Conservation (phyloP, 225 moss, liverwort and hornwort genomes). For the Neckera pumila region DNA sequence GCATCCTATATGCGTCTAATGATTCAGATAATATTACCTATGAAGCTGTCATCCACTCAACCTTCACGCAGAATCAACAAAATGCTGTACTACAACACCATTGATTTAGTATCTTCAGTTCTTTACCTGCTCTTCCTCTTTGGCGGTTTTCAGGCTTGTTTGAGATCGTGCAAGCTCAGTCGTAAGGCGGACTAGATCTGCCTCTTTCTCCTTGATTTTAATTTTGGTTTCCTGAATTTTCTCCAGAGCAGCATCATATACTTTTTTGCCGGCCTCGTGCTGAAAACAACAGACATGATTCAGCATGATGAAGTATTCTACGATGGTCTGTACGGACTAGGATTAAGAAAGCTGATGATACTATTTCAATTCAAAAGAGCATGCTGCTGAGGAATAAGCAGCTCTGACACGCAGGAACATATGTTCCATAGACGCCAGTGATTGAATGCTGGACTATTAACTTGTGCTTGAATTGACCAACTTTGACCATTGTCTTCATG, state of each 20-base stretch:
- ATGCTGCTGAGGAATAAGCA: not conserved
- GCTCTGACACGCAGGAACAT: not conserved
- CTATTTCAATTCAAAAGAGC: not conserved
- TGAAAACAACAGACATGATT: constrained; percentile 10
- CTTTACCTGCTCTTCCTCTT: constrained; percentile 71
- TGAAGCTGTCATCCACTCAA: not conserved
- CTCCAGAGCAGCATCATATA: constrained; percentile 58
- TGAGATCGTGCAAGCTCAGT: constrained; percentile 37
- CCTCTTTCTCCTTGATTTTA: constrained; percentile 52
- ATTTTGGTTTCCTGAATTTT: constrained; percentile 51
- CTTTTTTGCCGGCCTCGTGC: constrained; percentile 55
- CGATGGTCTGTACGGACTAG: not conserved
- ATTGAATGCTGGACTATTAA: not conserved
- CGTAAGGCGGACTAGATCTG: constrained; percentile 40
- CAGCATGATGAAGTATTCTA: not conserved
- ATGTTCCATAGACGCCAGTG: not conserved
- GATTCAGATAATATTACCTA: not conserved
- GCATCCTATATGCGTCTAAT: not conserved
- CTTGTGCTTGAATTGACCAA: not conserved
- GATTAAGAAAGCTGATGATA: not conserved
- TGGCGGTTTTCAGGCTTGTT: constrained; percentile 37
- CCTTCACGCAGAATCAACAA: not conserved
- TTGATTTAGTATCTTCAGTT: not conserved
- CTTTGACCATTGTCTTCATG: not conserved
- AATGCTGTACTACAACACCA: not conserved